Evolutionary conservation across 2,329 filamentous ascomycete genomes (phyloP), one percentile per base, ranked within the genome.

Genomic region (Lachnellula arida): DNA sequence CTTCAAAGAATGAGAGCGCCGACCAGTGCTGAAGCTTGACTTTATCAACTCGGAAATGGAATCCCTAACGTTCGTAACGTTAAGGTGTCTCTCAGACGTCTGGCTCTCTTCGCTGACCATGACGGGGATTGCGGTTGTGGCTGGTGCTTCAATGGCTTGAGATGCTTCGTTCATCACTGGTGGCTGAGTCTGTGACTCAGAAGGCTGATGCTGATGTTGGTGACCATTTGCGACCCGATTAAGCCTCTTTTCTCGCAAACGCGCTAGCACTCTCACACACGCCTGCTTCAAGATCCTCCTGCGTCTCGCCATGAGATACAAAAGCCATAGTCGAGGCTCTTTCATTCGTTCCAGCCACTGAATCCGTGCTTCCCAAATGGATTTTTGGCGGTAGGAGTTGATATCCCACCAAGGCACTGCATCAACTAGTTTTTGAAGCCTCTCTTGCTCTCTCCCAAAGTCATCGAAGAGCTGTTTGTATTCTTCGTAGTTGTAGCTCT

Each of bases 231-330:
- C 55, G 47, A 5, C 40, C 25, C 51, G 53, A 23, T 32, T 22
- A 11, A 35, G 15, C 14, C 60, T 58, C 49, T 62, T 62, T 46
- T 64, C 58, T 22, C 35, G 46, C 28, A 65, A 54, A 15, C 58
- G 48, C 32, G 42, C 46, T 28, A 57, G 14, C 1, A 64, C 51
- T 46, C 42, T 57, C 32, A 39, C 35, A 3, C 52, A 49, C 49
- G 57, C 61, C 19, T 58, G 54, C 50, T 55, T 57, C 19, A 64
- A 44, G 25, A 65, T 65, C n/a, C 61, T 56, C 35, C 60, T 59
- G 32, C 61, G 28, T 39, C 62, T 59, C 9, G 62, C 60, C 60
- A 65, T 63, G 42, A 64, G 49, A 53, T 61, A 65, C 7, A 64
- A 42, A 19, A 64, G 39, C 62, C 62, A 63, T 4, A 60, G 52